Conservation (phyloP, 352 stramenopile genomes). For the Pythium rhizo-oryzae region DNA sequence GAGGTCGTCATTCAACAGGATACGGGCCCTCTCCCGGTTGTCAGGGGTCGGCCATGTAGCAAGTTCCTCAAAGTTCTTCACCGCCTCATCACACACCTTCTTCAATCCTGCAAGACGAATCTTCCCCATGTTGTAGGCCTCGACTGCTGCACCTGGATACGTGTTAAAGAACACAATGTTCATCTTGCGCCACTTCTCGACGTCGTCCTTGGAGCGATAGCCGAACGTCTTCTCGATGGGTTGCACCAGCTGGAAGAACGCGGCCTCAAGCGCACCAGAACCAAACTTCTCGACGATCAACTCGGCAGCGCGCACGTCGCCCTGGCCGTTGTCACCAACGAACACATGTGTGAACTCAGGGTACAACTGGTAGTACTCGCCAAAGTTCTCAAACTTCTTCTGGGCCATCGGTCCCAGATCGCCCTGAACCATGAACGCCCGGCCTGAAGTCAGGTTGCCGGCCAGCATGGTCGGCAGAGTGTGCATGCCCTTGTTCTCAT, state of each 20-base stretch:
- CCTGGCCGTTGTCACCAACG: conserved; percentile 98
- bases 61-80: conserved; percentile 60
- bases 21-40: conserved; percentile 55
- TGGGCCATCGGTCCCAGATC: conserved; percentile 96
- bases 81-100: conserved; percentile 65
- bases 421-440: conserved; percentile 95
- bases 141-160: conserved; percentile 84
- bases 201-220: conserved; percentile 71
- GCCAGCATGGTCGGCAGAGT: conserved; percentile 95
- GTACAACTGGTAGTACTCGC: conserved; percentile 97
- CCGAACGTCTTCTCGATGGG: conserved; percentile 86
- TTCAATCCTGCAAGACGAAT: conserved; percentile 65
- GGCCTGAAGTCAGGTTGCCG: conserved; percentile 93
- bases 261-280: conserved; percentile 63
- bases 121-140: conserved; percentile 76
- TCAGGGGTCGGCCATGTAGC: conserved; percentile 56
- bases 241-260: conserved; percentile 92
- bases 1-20: conserved; percentile 73
- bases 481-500: conserved; percentile 94
- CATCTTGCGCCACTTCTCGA: conserved; percentile 80
- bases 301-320: conserved; percentile 91
- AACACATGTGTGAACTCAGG: conserved; percentile 99
- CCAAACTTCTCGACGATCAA: conserved; percentile 86
- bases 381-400: conserved; percentile 97
- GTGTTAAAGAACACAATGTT: conserved; percentile 94